These are phyloP conservation scores for Lactuca saligna DNA, from an alignment of 129 eudicot species.

Conservation along the genomic window DNA sequence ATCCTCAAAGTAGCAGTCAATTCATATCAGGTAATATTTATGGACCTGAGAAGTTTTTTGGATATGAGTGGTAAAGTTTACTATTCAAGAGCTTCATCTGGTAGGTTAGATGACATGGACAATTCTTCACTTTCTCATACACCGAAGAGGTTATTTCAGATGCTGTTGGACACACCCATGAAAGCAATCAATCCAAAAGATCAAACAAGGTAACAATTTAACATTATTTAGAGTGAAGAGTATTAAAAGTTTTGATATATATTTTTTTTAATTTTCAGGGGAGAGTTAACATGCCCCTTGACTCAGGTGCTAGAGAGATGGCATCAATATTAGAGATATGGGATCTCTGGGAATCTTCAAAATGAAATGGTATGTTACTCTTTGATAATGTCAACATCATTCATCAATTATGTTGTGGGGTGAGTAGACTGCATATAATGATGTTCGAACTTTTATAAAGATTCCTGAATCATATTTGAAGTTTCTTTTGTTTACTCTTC, in stretches of 20 bases:
- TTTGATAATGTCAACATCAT: no score
- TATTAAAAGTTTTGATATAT: slow-evolving; percentile 8
- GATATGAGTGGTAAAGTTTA: slow-evolving; percentile 62
- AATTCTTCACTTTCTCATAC: slow-evolving; percentile 42
- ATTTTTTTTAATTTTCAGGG: slow-evolving; percentile 50
- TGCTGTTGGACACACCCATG: slow-evolving; percentile 60
- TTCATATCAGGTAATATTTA: slow-evolving; percentile 71
- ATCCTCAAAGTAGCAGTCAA: slow-evolving; percentile 98
- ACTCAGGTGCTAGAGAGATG: slow-evolving; percentile 34
- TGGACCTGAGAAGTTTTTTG: slow-evolving; percentile 67
- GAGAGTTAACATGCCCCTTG: slow-evolving; percentile 49
- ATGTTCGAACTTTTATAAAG: no score
- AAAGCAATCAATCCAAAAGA: no score
- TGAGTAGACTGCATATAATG: no score
- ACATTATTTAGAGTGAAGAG: no score
- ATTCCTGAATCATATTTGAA: no score
- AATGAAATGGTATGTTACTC: slow-evolving; percentile 76
- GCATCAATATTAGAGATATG: slow-evolving; percentile 81
- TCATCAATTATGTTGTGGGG: no score
- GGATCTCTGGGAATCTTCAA: slow-evolving; percentile 92
- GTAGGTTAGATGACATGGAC: slow-evolving; percentile 88
- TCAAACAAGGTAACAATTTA: slow-evolving; percentile 49
- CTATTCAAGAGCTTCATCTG: slow-evolving; percentile 79
- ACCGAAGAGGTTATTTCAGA: slow-evolving; percentile 91
- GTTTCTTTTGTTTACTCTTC: no score